Evolutionary conservation across 306 rosid species (phyloP).

Genomic region (Trichosanthes cucumerina): DNA sequence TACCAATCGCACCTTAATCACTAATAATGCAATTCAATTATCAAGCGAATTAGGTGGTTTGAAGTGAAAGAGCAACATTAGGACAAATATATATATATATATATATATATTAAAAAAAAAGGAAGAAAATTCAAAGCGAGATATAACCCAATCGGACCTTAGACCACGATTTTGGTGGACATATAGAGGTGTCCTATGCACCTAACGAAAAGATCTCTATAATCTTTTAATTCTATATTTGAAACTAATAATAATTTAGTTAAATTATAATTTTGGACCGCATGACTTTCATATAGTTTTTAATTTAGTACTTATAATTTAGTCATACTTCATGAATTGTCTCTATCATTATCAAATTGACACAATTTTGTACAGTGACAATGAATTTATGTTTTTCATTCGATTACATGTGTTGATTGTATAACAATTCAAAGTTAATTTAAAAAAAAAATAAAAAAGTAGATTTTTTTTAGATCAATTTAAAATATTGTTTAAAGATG

Average conservation of each 20-base stretch:
- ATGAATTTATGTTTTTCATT: no score
- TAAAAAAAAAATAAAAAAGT: no score
- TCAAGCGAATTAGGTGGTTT: background rate
- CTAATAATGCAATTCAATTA: background rate
- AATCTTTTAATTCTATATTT: background rate
- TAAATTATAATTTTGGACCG: background rate
- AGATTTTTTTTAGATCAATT: no score
- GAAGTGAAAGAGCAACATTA: background rate
- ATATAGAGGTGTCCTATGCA: background rate
- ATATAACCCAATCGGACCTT: background rate
- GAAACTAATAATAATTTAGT: background rate
- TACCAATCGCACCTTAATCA: background rate
- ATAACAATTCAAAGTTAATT: no score
- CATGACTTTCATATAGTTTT: background rate
- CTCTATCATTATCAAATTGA: background rate
- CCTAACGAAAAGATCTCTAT: background rate
- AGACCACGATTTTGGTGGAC: background rate
- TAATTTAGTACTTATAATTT: no score
- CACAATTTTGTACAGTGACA: no score
- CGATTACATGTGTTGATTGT: no score
- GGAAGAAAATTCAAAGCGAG: background rate
- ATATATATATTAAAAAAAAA: background rate
- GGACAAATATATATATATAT: background rate
- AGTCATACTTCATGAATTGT: background rate
- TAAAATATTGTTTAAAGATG: background rate